Evolutionary conservation across 2,329 filamentous ascomycete species (phyloP).

Genomic region (Eutypa lata): DNA sequence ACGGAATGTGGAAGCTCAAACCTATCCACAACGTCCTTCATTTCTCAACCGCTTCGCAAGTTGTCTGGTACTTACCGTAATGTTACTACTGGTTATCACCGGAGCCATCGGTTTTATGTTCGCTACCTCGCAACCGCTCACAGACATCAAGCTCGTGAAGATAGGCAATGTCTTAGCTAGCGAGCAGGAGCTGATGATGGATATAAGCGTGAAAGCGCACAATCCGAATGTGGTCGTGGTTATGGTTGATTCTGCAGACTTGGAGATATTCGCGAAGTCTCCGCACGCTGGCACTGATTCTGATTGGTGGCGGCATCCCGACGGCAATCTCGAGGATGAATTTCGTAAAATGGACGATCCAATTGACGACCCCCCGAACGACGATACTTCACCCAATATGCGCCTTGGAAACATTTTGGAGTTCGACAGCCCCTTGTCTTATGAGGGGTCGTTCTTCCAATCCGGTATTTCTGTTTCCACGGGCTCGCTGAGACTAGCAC

Average conservation of each 20-base stretch:
- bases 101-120: constrained; percentile 86
- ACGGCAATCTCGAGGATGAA: constrained; percentile 17
- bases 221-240: constrained; percentile 94
- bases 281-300: constrained; percentile 74
- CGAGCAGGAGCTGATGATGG: constrained; percentile 92
- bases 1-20: constrained; percentile 71
- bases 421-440: constrained; percentile 84
- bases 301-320: constrained; percentile 54
- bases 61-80: constrained; percentile 77
- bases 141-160: constrained; percentile 71
- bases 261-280: constrained; percentile 93
- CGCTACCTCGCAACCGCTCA: constrained; percentile 83
- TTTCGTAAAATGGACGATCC: constrained; percentile 33
- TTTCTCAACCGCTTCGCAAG: constrained; percentile 75
- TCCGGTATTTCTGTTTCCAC: constrained; percentile 68
- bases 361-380: constrained; percentile 54
- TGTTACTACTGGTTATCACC: constrained; percentile 78
- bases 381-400: constrained; percentile 75
- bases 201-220: constrained; percentile 80
- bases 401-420: constrained; percentile 83
- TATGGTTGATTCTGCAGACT: constrained; percentile 78
- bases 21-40: constrained; percentile 60
- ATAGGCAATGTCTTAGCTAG: constrained; percentile 90
- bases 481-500: constrained; percentile 76
- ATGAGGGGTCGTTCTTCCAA: constrained; percentile 86